Evolutionary conservation across 441 rosid genomes (phyloP).

Genomic region (Gossypium davidsonii): DNA sequence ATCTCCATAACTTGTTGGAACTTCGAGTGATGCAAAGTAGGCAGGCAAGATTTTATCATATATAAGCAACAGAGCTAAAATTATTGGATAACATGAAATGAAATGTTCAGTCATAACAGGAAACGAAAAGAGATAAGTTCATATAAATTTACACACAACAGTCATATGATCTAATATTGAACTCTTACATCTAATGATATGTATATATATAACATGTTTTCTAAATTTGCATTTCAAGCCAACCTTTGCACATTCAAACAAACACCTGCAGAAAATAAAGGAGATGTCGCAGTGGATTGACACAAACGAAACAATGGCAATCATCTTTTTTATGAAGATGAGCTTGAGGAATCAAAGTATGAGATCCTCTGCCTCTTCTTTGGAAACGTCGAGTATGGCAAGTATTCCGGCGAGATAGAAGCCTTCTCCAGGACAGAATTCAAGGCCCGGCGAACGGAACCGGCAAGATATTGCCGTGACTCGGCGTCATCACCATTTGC

Average conservation of each 20-base stretch:
- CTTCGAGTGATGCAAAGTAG: too few relatives aligned
- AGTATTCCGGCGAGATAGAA: constrained; percentile 30
- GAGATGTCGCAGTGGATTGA: not conserved
- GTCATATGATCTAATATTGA: not conserved
- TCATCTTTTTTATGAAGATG: constrained; percentile 33
- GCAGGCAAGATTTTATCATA: too few relatives aligned
- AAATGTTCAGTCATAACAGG: not conserved
- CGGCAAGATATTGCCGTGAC: constrained; percentile 15
- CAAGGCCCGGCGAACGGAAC: constrained; percentile 38
- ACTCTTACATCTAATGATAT: not conserved
- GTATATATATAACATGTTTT: not conserved
- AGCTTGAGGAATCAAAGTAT: constrained; percentile 40
- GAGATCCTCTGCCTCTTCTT: constrained; percentile 45
- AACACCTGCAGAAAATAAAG: not conserved
- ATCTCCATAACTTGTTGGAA: too few relatives aligned
- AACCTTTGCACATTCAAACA: not conserved
- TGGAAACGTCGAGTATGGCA: constrained; percentile 33
- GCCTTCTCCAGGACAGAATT: constrained; percentile 41
- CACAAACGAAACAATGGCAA: not conserved
- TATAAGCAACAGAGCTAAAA: too few relatives aligned
- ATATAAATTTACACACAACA: not conserved
- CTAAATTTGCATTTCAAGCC: not conserved
- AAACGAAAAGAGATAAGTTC: not conserved
- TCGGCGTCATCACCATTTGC: constrained; percentile 10
- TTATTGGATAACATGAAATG: not conserved